Evolutionary conservation across 345 rosid genomes (phyloP), one percentile per base, ranked within the genome.

Genomic region (Arabidopsis suecica): DNA sequence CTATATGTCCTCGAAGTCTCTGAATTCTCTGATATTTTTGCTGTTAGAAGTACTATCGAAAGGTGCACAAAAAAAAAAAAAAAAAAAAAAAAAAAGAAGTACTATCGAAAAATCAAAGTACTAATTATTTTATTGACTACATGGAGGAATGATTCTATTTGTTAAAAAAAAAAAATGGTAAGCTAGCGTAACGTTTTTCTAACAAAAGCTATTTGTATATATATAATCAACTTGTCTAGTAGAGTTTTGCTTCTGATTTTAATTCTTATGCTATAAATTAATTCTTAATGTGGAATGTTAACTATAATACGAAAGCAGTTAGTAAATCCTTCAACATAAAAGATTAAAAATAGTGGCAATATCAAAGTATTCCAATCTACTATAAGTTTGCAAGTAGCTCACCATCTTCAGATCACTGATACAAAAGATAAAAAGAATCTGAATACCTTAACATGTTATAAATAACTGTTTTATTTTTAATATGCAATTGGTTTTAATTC

Each of bases 331-430:
- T 22, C 25, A 7, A 8, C 60, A 37, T 8, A 22, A 23, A 23
- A 23, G 25, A 23, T 23, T 23, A 23, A 11, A 30, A 57, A n/a
- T 28, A 44, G 54, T 44, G 32, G 54, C 42, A 11, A 11, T n/a
- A 18, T 54, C 6, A 54, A 16, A 54, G 38, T 40, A 41, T 68
- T 30, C 54, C 73, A 30, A 6, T 23, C 2, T 67, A 37, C 2
- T 67, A 37, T 2, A 53, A 51, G 36, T 38, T 40, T 40, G 61
- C 51, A 68, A 54, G 50, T 61, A 41, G 28, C 44, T 68, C 11
- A 68, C 11, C 3, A 9, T 22, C 48, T 36, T 36, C 37, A 37
- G 25, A 23, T 23, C 25, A 23, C 37, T 25, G 25, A n/a, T n/a
- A 28, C 60, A 30, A 30, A 54, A 16, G n/a, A 41, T 11, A 11